A percentile compares a stretch with the other conserved stretches of the same genome.
Evolutionary conservation across 306 rosid species (phyloP).

Genomic region (Ammopiptanthus mongolicus): DNA sequence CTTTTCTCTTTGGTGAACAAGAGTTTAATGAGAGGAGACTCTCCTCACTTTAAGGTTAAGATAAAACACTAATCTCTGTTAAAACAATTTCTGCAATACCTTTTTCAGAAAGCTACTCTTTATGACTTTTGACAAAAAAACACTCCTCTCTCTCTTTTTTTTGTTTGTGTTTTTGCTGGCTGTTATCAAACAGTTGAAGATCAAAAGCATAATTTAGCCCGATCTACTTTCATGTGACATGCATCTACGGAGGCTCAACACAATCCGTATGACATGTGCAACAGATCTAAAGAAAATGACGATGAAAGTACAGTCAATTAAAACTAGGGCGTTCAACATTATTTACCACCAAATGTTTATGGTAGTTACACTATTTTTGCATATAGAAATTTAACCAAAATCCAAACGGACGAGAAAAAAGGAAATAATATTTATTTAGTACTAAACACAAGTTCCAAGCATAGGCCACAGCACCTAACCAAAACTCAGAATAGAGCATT

Average conservation of each 20-base stretch:
- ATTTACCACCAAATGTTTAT: conserved; percentile 26
- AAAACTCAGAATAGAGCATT: conserved; percentile 15
- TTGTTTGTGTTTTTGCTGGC: too few species aligned
- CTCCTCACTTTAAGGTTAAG: too few species aligned
- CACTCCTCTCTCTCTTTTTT: too few species aligned
- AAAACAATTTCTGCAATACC: too few species aligned
- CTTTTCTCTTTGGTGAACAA: too few species aligned
- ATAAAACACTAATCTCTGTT: too few species aligned
- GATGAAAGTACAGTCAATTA: not conserved
- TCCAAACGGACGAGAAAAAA: conserved; percentile 11
- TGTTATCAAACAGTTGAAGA: too few species aligned
- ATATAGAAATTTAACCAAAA: conserved; percentile 17
- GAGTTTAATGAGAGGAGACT: too few species aligned
- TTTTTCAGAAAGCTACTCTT: too few species aligned
- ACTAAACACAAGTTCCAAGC: conserved; percentile 18
- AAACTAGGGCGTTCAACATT: conserved; percentile 16
- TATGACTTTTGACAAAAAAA: too few species aligned
- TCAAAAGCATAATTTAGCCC: too few species aligned
- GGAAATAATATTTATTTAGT: conserved; percentile 20
- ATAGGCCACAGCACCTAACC: conserved; percentile 14
- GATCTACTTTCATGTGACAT: too few species aligned
- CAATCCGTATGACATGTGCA: not conserved
- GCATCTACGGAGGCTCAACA: not conserved
- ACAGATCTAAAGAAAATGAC: not conserved
- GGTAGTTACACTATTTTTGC: conserved; percentile 26